phyloP scores from a whole-genome alignment of 108 stramenopile genomes.

The Skeletonema potamos region DNA sequence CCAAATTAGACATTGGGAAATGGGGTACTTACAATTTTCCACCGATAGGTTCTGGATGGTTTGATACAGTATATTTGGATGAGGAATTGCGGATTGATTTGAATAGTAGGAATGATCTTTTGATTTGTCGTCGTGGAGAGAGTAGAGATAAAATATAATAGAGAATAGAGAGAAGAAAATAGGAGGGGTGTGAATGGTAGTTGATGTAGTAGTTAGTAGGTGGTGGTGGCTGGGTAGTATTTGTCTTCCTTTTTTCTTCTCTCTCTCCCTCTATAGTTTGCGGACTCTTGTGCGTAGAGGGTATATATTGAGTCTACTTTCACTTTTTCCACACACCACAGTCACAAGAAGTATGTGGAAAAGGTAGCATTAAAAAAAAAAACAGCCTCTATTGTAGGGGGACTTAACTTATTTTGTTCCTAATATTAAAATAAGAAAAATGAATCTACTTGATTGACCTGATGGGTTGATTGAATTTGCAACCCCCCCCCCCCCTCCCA shows the following conservation, averaged over 20 bases:
- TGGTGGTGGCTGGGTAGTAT: too few species aligned
- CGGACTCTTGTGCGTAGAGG: too few species aligned
- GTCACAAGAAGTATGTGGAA: too few species aligned
- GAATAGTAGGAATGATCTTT: conserved; percentile 65
- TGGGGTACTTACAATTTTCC: conserved; percentile 51
- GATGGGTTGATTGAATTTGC: too few species aligned
- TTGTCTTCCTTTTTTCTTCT: too few species aligned
- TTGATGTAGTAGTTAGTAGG: too few species aligned
- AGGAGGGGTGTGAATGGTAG: not conserved
- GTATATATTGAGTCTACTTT: too few species aligned
- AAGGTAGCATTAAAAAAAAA: too few species aligned
- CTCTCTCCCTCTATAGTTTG: too few species aligned
- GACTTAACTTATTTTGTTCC: not conserved
- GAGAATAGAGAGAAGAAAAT: not conserved
- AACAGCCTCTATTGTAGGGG: too few species aligned
- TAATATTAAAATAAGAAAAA: not conserved
- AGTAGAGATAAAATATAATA: too few species aligned
- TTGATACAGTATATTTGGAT: conserved; percentile 68
- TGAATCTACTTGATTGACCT: not conserved
- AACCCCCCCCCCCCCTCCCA: too few species aligned
- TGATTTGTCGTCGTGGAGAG: conserved; percentile 40
- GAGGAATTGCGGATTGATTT: conserved; percentile 57
- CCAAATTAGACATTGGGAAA: conserved; percentile 53
- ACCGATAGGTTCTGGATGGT: conserved; percentile 69
- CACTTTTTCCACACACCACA: not conserved